phyloP scores from a whole-genome alignment of 176 grass and related monocot genomes.

The Melocanna baccifera region DNA sequence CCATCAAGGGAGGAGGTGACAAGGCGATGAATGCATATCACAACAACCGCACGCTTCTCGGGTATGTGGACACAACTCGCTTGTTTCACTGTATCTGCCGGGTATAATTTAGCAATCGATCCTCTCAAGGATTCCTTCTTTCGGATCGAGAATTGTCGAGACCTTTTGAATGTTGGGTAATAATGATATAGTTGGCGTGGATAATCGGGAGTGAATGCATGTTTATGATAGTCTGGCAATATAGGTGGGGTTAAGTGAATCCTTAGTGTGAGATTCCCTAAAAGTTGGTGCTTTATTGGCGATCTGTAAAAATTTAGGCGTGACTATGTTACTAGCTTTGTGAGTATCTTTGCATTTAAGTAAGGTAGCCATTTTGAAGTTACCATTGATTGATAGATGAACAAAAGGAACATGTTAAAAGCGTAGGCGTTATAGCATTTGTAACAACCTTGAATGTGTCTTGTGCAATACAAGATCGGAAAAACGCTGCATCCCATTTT shows the following conservation, averaged over 20 bases:
- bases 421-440: too few species aligned
- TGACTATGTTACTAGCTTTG: not conserved
- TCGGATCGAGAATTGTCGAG: not conserved
- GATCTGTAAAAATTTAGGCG: not conserved
- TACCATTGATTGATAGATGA: too few species aligned
- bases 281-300: not conserved
- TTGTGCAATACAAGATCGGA: too few species aligned
- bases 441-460: too few species aligned
- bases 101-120: constrained; percentile 6
- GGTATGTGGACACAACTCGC: constrained; percentile 46
- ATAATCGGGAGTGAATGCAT: not conserved
- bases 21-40: constrained; percentile 87
- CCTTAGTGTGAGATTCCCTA: not conserved
- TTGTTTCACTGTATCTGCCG: constrained; percentile 17
- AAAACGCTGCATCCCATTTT: too few species aligned
- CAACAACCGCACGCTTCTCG: constrained; percentile 85
- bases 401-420: too few species aligned
- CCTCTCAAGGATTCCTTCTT: not conserved
- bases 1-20: constrained; percentile 84
- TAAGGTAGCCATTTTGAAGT: not conserved
- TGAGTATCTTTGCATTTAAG: not conserved
- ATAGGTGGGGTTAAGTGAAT: constrained; percentile 12
- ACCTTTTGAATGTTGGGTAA: constrained; percentile 16
- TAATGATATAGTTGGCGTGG: not conserved
- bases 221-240: not conserved